These are phyloP conservation scores for Umbelopsis ramanniana DNA, from an alignment of 192 early-diverging fungal species.

Conservation along the genomic window DNA sequence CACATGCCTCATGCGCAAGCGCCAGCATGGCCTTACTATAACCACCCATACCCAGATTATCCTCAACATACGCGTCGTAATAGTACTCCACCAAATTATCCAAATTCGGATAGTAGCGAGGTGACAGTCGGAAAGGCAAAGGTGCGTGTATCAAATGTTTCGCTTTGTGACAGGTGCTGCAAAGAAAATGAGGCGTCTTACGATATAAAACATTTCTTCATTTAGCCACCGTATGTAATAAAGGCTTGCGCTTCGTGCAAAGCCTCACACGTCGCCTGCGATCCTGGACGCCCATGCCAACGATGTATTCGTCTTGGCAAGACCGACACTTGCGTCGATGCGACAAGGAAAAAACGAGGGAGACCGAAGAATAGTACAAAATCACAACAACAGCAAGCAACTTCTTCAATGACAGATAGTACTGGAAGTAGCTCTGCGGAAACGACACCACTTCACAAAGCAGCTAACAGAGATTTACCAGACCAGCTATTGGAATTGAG, in stretches of 20 bases:
- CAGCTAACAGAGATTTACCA: background rate
- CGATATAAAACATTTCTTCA: background rate
- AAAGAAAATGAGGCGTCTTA: background rate
- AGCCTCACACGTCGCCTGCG: slow-evolving; percentile 31
- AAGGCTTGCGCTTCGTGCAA: slow-evolving; percentile 34
- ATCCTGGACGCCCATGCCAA: slow-evolving; percentile 19
- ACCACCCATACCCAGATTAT: background rate
- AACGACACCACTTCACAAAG: background rate
- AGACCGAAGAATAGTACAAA: slow-evolving; percentile 17
- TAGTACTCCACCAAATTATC: slow-evolving; percentile 1
- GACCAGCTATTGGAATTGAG: slow-evolving; percentile 8
- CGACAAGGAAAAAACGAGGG: slow-evolving; percentile 18
- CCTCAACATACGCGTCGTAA: slow-evolving; percentile 3
- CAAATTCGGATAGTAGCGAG: slow-evolving; percentile 12
- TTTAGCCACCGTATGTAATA: slow-evolving; percentile 19
- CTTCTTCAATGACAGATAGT: slow-evolving; percentile 3
- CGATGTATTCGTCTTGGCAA: slow-evolving; percentile 22
- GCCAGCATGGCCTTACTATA: background rate
- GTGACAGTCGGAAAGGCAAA: background rate
- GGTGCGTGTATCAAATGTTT: background rate
- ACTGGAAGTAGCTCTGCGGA: background rate
- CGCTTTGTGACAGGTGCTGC: background rate
- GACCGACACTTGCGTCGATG: slow-evolving; percentile 24
- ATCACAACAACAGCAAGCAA: background rate
- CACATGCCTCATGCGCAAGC: background rate